A percentile compares a stretch with the other conserved stretches of the same genome.
phyloP scores from a whole-genome alignment of 2,329 filamentous ascomycete species.

The Massarina eburnea region DNA sequence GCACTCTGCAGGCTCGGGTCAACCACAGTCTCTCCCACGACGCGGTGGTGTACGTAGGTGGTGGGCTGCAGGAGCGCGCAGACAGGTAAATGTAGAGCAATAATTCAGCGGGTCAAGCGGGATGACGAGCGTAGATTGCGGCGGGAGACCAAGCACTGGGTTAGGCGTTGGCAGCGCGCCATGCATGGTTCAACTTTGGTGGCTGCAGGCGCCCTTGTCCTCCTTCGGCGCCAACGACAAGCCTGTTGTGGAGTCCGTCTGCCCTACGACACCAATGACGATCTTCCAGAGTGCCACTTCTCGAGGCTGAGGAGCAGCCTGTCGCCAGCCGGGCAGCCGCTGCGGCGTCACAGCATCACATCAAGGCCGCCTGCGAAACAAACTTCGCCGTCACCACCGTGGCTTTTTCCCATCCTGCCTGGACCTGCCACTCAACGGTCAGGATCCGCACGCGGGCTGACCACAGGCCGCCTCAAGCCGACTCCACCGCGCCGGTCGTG shows the following conservation, averaged over 20 bases:
- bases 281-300: too few species aligned
- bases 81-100: background rate
- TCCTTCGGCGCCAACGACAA: background rate
- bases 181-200: conserved; percentile 27
- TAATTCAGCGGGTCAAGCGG: conserved; percentile 1
- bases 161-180: conserved; percentile 18
- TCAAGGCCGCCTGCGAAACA: conserved; percentile 9
- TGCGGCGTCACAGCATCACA: conserved; percentile 4
- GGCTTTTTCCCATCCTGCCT: conserved; percentile 16
- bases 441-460: background rate
- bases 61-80: background rate
- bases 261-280: background rate
- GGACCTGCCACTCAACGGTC: conserved; percentile 16
- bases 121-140: conserved; percentile 15
- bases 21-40: background rate
- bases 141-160: conserved; percentile 6
- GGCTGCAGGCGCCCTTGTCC: conserved; percentile 17
- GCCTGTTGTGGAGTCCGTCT: background rate
- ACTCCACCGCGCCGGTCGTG: background rate
- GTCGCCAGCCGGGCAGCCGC: background rate
- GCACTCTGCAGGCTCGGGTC: conserved; percentile 3
- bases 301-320: too few species aligned
- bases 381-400: too few species aligned
- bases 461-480: background rate
- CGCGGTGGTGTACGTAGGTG: background rate